phyloP scores from a whole-genome alignment of 2,329 filamentous ascomycete genomes.

The Cladosporium colombiae region DNA sequence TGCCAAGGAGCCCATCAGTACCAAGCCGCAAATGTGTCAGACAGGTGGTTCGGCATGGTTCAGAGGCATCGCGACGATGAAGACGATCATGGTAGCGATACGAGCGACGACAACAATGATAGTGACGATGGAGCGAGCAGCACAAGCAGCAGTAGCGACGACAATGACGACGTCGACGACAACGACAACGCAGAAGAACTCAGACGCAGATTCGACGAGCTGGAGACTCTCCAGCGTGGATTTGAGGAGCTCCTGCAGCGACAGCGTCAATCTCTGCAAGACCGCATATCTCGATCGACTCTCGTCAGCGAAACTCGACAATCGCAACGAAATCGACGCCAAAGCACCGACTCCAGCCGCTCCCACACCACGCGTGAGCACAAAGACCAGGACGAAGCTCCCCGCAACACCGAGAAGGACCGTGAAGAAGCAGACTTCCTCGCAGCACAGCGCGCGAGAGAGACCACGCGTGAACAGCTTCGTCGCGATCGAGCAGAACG shows the following conservation, averaged over 20 bases:
- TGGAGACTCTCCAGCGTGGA: slow-evolving; percentile 2
- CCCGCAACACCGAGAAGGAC: neutral
- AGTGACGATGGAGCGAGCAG: neutral
- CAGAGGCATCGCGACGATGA: neutral
- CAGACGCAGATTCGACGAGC: neutral
- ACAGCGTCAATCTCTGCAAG: neutral
- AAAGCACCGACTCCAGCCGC: neutral
- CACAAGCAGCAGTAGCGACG: neutral
- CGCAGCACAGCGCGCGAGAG: neutral
- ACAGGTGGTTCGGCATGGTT: neutral
- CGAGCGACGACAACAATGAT: neutral
- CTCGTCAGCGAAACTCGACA: neutral
- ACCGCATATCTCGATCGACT: neutral
- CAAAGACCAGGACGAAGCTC: neutral
- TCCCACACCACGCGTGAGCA: neutral
- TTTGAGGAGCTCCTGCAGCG: neutral
- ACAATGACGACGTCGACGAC: neutral
- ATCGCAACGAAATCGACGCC: neutral
- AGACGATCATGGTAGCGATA: neutral
- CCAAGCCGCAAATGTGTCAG: neutral
- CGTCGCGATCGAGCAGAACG: neutral
- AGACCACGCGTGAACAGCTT: neutral
- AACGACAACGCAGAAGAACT: neutral
- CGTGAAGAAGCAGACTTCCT: neutral
- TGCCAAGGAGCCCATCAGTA: slow-evolving; percentile 3